Evolutionary conservation across 139 green algal genomes (phyloP).

Genomic region (Closterium sp.): DNA sequence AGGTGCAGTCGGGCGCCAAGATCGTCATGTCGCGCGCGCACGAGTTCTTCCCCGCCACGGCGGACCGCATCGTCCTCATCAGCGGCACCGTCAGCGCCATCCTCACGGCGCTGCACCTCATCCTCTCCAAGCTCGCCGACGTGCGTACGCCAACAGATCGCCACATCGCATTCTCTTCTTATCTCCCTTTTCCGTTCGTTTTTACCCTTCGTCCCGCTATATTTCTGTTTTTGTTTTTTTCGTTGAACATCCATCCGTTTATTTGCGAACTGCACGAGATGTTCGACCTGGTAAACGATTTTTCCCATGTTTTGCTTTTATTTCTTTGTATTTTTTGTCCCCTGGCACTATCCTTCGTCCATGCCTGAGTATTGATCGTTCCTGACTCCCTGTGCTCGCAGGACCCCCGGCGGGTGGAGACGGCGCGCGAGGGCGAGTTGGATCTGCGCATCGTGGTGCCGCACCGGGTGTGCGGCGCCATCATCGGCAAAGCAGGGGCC

Average conservation of each 20-base stretch:
- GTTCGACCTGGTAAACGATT: no score
- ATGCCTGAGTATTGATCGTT: no score
- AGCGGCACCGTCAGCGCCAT: slow-evolving; percentile 69
- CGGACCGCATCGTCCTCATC: slow-evolving; percentile 75
- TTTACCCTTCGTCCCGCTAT: neutral
- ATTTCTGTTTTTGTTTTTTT: no score
- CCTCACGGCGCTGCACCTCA: slow-evolving; percentile 75
- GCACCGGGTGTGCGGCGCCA: slow-evolving; percentile 67
- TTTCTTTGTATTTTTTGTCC: no score
- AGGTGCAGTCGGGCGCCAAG: slow-evolving; percentile 61
- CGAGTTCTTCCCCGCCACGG: slow-evolving; percentile 64
- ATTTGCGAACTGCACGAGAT: no score
- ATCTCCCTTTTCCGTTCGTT: neutral
- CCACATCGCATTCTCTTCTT: neutral
- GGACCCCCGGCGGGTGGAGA: neutral
- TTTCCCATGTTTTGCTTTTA: no score
- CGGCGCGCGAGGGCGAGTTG: neutral
- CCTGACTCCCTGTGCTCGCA: neutral
- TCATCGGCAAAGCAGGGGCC: slow-evolving; percentile 79
- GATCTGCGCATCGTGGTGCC: slow-evolving; percentile 71
- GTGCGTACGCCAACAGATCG: slow-evolving; percentile 10
- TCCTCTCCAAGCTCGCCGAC: slow-evolving; percentile 68
- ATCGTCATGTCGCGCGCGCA: slow-evolving; percentile 67
- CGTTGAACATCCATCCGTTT: no score
- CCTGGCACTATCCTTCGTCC: no score